Evolutionary conservation across 495 filamentous ascomycete species (phyloP), one percentile per base, ranked within the genome.

Genomic region (Stereocaulon alpinum): DNA sequence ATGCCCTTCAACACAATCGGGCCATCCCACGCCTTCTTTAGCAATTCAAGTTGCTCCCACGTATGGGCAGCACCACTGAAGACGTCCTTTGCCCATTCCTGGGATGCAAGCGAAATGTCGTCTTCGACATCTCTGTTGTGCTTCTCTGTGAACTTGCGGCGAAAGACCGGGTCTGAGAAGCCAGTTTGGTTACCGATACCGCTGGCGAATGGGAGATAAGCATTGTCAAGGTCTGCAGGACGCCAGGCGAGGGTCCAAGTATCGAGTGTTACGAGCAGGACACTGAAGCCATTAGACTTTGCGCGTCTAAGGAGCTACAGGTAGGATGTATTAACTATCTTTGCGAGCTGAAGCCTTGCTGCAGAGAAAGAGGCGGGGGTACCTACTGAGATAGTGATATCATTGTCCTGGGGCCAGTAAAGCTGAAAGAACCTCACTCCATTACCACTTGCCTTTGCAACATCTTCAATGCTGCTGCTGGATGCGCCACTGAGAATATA

Each of bases 221-320:
- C 84, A 32, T 78, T 77, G 63, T 87, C 84, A 27, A 88, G 72
- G 66, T 88, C 85, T 2, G 72, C 74, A 0, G 83, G 86, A 48
- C 84, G 73, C 85, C 82, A 85, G 14, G 74, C 71, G 37, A 85
- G 69, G 10, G 72, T 73, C 55, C 73, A 82, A 1, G 81, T 84
- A 67, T 87, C 84, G 0, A 86, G 72, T 1, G 84, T 86, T 0
- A 87, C 76, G 44, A 86, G 73, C 6, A 85, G 68, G 15, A 77
- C 81, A 18, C 67, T 68, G 67, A 73, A 86, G 0, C 82, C 82
- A 14, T 72, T 67, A n/a, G 74, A 74, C 54, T 81, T 80, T 2
- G 85, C 86, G 24, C 85, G 79, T n/a, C 73, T 70, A 41, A 88
- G 73, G 40, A 87, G 68, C 3, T 64, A 14, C 15, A 40, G 15